Base-by-base conservation (phyloP, 306 rosid species). In the Echinosophora koreensis region DNA sequence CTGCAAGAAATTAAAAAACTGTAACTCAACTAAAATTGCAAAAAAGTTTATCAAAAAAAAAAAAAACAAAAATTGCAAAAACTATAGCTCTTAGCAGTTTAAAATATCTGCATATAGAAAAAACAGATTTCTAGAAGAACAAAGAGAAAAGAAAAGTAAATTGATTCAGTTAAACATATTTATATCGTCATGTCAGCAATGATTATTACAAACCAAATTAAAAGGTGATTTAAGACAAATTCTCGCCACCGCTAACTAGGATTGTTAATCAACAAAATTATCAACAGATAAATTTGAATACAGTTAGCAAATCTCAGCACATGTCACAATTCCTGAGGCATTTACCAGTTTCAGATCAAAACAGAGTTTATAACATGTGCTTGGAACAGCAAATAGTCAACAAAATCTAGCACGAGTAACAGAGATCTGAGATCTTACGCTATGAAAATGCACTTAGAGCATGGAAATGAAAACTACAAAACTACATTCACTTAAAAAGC, bases 361-460 rank as follows among this genome's bases (percentile, higher is more conserved):
- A 14, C 8, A 13, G 6, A 65, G 12, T 6, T 3, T 0, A 28
- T 14, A 34, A 69, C 34, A 50, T 39, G 76, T 8, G 35, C 16
- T 28, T 3, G 30, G 38, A 76, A 75, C 5, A 37, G 50, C 12
- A 37, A 52, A 73, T 8, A 66, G 69, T 17, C 0, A 38, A 7
- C 5, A 37, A 69, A 71, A 49, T 17, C 34, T 10, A 55, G 47
- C 16, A 15, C n/a, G 22, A n/a, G 16, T 3, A 69, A 30, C 14
- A 12, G 49, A 74, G 86, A 85, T 85, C 83, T 81, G 82, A 68
- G 76, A 77, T 3, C 8, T 32, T 46, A 41, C 38, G 4, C 0
- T 2, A 15, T 5, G 13, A 3, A 55, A 76, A 50, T 6, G 54
- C 1, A 38, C 42, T n/a, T 3, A 44, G 9, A 76, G 16, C 49